Evolutionary conservation across 2,329 filamentous ascomycete species (phyloP).

Genomic region (Calonectria honghensis): DNA sequence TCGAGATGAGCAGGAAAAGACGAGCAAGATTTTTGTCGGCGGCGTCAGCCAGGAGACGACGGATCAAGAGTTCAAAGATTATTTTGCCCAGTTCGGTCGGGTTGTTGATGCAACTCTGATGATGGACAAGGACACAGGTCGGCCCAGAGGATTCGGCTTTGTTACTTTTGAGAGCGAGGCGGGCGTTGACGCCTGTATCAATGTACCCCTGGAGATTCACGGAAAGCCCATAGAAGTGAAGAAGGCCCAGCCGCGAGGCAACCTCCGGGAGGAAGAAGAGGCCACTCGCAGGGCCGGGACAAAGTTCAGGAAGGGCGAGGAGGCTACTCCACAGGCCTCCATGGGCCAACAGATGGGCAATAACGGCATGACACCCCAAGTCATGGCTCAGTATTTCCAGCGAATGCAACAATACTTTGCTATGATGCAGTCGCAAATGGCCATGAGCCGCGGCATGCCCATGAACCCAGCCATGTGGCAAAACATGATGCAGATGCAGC

Average conservation of each 20-base stretch:
- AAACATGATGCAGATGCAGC: conserved; percentile 85
- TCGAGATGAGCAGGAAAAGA: conserved; percentile 97
- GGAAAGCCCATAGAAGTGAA: conserved; percentile 99
- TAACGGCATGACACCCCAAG: conserved; percentile 90
- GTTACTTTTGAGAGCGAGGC: conserved; percentile 98
- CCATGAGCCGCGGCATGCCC: conserved; percentile 84
- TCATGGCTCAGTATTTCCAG: conserved; percentile 99
- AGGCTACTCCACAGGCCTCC: conserved; percentile 63
- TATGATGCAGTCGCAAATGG: conserved; percentile 96
- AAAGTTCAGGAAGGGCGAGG: conserved; percentile 75
- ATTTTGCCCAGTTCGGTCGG: conserved; percentile 96
- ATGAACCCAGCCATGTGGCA: conserved; percentile 87
- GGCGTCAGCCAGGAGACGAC: conserved; percentile 98
- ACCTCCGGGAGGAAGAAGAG: conserved; percentile 93
- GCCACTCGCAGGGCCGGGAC: conserved; percentile 72
- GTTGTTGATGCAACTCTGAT: conserved; percentile 98
- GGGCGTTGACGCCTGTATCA: conserved; percentile 93
- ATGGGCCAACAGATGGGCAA: conserved; percentile 67
- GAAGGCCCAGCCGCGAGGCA: conserved; percentile 95
- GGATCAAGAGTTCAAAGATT: conserved; percentile 95
- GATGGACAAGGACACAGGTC: conserved; percentile 99
- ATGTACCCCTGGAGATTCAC: conserved; percentile 90
- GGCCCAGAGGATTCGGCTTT: conserved; percentile 96
- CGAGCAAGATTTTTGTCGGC: conserved; percentile 98
- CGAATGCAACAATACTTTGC: conserved; percentile 98